Evolutionary conservation across 345 rosid species (phyloP).

Genomic region (Populus pruinosa): DNA sequence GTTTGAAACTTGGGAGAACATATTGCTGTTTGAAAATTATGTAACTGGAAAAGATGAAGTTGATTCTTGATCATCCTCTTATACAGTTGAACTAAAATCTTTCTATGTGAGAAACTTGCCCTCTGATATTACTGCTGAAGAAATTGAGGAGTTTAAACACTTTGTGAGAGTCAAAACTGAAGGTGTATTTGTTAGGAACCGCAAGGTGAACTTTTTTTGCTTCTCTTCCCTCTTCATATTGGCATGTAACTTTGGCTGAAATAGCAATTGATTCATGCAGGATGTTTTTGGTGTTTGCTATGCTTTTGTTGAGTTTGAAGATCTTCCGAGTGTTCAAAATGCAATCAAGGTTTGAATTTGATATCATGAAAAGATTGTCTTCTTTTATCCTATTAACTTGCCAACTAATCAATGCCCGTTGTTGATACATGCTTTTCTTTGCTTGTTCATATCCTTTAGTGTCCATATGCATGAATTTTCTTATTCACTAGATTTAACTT

Average conservation of each 20-base stretch:
- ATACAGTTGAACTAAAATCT: conserved; percentile 80
- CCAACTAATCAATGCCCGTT: too few species aligned
- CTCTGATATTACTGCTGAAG: conserved; percentile 63
- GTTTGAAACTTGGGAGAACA: conserved; percentile 2
- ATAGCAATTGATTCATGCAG: conserved; percentile 36
- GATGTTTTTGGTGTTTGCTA: conserved; percentile 86
- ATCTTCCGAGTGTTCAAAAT: conserved; percentile 72
- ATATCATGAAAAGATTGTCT: neutral
- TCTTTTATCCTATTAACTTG: neutral
- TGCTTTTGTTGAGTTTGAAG: conserved; percentile 97
- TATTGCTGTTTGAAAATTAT: conserved; percentile 1
- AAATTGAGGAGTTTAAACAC: conserved; percentile 76
- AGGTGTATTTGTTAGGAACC: conserved; percentile 82
- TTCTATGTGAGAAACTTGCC: conserved; percentile 97
- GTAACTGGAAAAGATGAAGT: neutral
- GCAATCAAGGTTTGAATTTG: conserved; percentile 68
- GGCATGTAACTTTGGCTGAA: conserved; percentile 14
- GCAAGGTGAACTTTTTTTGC: conserved; percentile 52
- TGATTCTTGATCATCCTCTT: conserved; percentile 26
- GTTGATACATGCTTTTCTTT: neutral
- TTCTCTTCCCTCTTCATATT: neutral
- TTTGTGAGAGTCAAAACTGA: conserved; percentile 86
- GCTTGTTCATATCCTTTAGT: neutral
- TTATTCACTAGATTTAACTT: neutral
- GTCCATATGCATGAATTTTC: neutral